A percentile compares a stretch with the other conserved stretches of the same genome.
These are phyloP conservation scores for Herpetospermum pedunculosum DNA, from an alignment of 306 rosid species.

Conservation along the genomic window DNA sequence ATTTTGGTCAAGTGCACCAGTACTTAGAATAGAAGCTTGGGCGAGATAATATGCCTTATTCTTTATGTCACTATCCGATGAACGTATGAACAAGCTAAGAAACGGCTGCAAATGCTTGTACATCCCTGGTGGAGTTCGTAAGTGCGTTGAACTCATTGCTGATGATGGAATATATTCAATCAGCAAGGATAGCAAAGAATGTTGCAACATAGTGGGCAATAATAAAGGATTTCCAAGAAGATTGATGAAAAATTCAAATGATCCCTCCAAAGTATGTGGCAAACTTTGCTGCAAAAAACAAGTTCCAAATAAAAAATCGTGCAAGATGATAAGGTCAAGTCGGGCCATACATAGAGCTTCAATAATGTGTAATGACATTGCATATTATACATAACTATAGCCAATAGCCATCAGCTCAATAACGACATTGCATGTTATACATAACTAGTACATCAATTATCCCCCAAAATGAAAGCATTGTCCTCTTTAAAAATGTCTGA, in stretches of 20 bases:
- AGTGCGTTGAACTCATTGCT: slow-evolving; percentile 42
- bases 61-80: slow-evolving; percentile 32
- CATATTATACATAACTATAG: neutral
- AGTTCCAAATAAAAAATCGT: slow-evolving; percentile 1
- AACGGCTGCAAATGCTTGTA: slow-evolving; percentile 71
- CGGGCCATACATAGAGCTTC: neutral
- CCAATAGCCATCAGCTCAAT: neutral
- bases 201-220: slow-evolving; percentile 40
- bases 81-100: slow-evolving; percentile 53
- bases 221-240: slow-evolving; percentile 51
- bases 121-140: slow-evolving; percentile 56
- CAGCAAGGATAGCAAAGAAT: slow-evolving; percentile 67
- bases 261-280: slow-evolving; percentile 51
- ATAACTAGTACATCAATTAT: neutral
- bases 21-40: slow-evolving; percentile 72
- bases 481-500: neutral
- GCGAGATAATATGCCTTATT: slow-evolving; percentile 56
- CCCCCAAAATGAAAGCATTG: neutral
- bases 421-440: neutral
- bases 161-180: slow-evolving; percentile 53
- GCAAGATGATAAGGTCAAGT: neutral
- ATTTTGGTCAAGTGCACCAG: slow-evolving; percentile 79
- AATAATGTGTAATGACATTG: neutral
- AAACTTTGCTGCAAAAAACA: slow-evolving; percentile 45
- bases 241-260: slow-evolving; percentile 60